Conservation (phyloP, 495 filamentous ascomycete genomes). For the Aspergillus kassunensis region DNA sequence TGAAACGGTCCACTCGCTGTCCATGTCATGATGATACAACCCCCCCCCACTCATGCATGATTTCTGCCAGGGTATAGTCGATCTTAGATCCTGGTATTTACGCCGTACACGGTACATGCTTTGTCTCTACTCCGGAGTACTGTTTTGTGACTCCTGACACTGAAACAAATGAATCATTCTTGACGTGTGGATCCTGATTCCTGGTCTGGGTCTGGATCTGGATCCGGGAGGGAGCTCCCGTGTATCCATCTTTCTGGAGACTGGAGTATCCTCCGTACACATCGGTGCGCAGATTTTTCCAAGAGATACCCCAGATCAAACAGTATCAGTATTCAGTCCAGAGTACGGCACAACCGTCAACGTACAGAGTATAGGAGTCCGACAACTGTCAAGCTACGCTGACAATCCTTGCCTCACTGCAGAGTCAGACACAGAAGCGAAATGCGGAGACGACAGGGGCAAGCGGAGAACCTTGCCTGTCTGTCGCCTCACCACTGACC, state of each 20-base stretch:
- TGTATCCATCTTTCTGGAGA: neutral
- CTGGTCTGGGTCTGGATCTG: too few species aligned
- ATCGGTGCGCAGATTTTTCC: too few species aligned
- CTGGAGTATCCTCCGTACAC: too few species aligned
- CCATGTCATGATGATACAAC: neutral
- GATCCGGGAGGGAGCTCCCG: constrained; percentile 9
- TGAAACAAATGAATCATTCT: too few species aligned
- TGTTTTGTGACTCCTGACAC: constrained; percentile 15
- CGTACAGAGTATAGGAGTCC: neutral
- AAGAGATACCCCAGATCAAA: neutral
- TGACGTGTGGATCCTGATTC: too few species aligned
- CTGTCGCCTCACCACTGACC: too few species aligned
- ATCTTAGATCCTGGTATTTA: neutral
- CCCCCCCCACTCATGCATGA: neutral
- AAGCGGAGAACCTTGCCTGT: neutral
- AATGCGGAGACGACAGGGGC: constrained; percentile 20
- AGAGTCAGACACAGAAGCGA: neutral
- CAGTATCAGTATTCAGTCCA: neutral
- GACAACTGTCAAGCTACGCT: neutral
- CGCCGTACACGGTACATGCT: neutral
- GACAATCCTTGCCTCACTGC: constrained; percentile 7
- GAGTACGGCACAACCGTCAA: neutral
- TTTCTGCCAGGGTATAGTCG: neutral
- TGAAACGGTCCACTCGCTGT: neutral
- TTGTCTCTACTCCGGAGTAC: neutral